These are phyloP conservation scores for Thermoascus crustaceus DNA, from an alignment of 2,329 filamentous ascomycete species.

Conservation along the genomic window DNA sequence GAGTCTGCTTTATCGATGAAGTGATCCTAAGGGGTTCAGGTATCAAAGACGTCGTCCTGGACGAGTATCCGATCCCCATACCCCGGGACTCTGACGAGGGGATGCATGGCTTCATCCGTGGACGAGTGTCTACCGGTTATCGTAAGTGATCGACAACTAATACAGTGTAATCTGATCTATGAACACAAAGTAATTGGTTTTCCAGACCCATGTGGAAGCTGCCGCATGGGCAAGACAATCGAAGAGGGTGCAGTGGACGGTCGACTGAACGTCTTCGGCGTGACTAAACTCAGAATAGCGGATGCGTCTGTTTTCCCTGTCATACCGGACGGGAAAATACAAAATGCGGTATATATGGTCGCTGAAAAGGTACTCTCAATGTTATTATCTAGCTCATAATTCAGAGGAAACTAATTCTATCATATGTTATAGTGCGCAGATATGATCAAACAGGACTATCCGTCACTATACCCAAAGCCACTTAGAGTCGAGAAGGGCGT, in stretches of 20 bases:
- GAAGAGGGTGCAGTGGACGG: constrained; percentile 46
- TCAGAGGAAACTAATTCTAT: too few relatives aligned
- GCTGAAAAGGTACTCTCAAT: constrained; percentile 54
- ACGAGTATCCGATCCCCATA: constrained; percentile 54
- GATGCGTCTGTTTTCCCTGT: constrained; percentile 52
- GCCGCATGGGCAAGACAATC: constrained; percentile 45
- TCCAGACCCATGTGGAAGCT: constrained; percentile 55
- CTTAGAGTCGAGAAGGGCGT: too few relatives aligned
- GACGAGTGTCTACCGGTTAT: too few relatives aligned
- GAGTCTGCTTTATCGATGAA: constrained; percentile 47
- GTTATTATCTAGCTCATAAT: too few relatives aligned
- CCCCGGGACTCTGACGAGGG: constrained; percentile 47
- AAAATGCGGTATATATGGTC: constrained; percentile 54
- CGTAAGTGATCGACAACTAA: too few relatives aligned
- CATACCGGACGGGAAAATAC: constrained; percentile 49
- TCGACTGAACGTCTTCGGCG: constrained; percentile 45
- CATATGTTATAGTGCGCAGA: too few relatives aligned
- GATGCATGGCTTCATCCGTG: too few relatives aligned
- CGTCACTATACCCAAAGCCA: too few relatives aligned
- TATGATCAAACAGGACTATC: too few relatives aligned
- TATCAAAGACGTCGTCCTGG: constrained; percentile 38
- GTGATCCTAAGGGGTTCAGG: constrained; percentile 50
- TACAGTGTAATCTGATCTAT: too few relatives aligned
- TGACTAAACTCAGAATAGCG: constrained; percentile 46
- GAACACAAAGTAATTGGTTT: constrained; percentile 44